Percentiles rank a stretch among this genome's conserved stretches.
These are phyloP conservation scores for Epichloe glyceriae DNA, from an alignment of 2,329 filamentous ascomycete species.

Conservation along the genomic window DNA sequence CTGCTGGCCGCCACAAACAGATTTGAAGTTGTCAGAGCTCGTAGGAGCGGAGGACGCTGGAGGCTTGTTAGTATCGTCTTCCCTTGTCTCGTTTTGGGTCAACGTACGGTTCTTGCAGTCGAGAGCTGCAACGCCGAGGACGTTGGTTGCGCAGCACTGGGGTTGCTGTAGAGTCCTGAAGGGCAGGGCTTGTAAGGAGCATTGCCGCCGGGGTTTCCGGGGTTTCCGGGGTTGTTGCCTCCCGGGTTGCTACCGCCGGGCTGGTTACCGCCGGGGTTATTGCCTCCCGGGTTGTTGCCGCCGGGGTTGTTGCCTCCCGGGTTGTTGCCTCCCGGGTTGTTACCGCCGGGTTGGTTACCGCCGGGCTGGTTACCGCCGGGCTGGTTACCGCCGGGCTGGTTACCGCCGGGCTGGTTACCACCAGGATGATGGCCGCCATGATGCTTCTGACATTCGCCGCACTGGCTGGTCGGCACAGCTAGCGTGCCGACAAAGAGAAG, in stretches of 20 bases:
- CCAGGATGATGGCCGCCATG: not conserved
- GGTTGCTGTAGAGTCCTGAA: conserved; percentile 5
- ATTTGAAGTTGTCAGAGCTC: not conserved
- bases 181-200: conserved; percentile 1
- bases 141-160: conserved; percentile 7
- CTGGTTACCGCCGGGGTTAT: not conserved
- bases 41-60: not conserved
- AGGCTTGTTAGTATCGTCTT: not conserved
- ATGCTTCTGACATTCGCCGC: conserved; percentile 1
- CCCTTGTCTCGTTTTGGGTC: fast-evolving
- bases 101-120: conserved; percentile 8
- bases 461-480: conserved; percentile 7
- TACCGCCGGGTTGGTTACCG: not conserved
- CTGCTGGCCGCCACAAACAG: not conserved
- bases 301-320: not conserved
- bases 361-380: not conserved
- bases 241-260: not conserved
- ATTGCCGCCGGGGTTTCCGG: not conserved
- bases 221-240: not conserved
- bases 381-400: not conserved
- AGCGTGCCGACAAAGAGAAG: conserved; percentile 8
- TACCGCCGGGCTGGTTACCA: not conserved
- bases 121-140: conserved; percentile 7
- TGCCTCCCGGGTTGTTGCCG: not conserved
- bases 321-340: not conserved